A percentile compares a stretch with the other conserved stretches of the same genome.
Conservation (phyloP, 192 early-diverging fungal genomes). For the Umbelopsis sp. region DNA sequence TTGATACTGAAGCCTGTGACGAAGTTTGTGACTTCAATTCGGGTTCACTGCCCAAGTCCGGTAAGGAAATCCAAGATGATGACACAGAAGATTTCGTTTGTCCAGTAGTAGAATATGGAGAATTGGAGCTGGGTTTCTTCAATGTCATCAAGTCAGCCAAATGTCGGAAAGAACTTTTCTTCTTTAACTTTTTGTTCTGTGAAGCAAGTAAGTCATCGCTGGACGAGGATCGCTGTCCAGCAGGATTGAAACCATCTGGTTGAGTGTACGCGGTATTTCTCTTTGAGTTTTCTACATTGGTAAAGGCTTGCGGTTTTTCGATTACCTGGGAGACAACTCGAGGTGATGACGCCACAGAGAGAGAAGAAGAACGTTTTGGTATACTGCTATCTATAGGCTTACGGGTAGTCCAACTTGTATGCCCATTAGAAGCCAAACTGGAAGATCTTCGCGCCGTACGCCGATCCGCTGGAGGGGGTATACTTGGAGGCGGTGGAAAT, state of each 20-base stretch:
- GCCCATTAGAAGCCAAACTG: background rate
- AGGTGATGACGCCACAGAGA: background rate
- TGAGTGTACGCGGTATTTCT: background rate
- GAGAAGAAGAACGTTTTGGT: conserved; percentile 14
- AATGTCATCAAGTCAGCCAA: conserved; percentile 5
- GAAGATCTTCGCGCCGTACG: conserved; percentile 6
- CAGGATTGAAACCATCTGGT: background rate
- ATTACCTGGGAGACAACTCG: background rate
- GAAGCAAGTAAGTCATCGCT: background rate
- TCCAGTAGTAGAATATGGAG: background rate
- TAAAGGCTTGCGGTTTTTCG: background rate
- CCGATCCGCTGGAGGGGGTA: conserved; percentile 8
- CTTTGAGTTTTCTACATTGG: background rate
- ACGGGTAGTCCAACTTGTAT: conserved; percentile 5
- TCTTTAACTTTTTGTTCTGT: background rate
- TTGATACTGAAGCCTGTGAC: background rate
- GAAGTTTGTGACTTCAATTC: background rate
- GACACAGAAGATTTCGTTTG: background rate
- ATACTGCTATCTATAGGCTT: background rate
- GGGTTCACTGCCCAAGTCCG: background rate
- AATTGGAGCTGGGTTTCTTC: background rate
- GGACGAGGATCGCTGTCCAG: background rate
- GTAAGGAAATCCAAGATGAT: conserved; percentile 5
- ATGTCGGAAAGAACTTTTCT: conserved; percentile 14
- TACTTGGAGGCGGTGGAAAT: conserved; percentile 4